These are phyloP conservation scores for Fraxinus albicans DNA, from an alignment of 305 asterid genomes.

Conservation along the genomic window DNA sequence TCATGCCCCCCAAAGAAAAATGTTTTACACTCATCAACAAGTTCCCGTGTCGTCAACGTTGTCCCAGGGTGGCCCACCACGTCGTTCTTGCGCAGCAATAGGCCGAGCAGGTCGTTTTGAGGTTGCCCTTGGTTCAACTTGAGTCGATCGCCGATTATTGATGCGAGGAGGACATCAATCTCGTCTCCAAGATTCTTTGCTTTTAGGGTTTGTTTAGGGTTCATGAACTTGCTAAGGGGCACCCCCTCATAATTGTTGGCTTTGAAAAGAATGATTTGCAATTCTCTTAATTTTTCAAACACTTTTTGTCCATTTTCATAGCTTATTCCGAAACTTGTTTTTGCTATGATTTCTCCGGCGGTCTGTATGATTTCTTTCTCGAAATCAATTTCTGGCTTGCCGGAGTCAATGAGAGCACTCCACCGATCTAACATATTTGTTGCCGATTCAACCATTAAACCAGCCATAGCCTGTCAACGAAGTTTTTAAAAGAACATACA, in stretches of 20 bases:
- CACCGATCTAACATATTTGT: constrained; percentile 65
- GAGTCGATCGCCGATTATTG: constrained; percentile 42
- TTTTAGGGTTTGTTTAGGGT: constrained; percentile 42
- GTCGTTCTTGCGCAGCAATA: constrained; percentile 41
- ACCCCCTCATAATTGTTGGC: constrained; percentile 76
- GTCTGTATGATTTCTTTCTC: constrained; percentile 63
- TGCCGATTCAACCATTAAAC: constrained; percentile 68
- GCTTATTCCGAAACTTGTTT: constrained; percentile 65
- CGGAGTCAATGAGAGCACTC: constrained; percentile 42
- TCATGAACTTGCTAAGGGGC: constrained; percentile 59
- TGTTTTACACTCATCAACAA: constrained; percentile 92
- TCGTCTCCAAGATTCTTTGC: constrained; percentile 65
- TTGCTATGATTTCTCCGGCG: constrained; percentile 80
- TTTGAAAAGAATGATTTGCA: constrained; percentile 71
- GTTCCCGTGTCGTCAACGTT: constrained; percentile 50
- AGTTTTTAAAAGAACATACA: background rate
- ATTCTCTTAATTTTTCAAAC: constrained; percentile 54
- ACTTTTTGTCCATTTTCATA: constrained; percentile 49
- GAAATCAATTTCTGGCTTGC: constrained; percentile 55
- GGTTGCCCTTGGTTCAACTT: background rate
- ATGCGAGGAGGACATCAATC: constrained; percentile 48
- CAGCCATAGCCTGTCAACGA: constrained; percentile 62
- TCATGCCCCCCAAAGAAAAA: constrained; percentile 96
- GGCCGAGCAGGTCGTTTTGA: constrained; percentile 56
- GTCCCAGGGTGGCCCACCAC: constrained; percentile 34